Evolutionary conservation across 176 grass and related monocot species (phyloP).

Genomic region (Oryza glaberrima): DNA sequence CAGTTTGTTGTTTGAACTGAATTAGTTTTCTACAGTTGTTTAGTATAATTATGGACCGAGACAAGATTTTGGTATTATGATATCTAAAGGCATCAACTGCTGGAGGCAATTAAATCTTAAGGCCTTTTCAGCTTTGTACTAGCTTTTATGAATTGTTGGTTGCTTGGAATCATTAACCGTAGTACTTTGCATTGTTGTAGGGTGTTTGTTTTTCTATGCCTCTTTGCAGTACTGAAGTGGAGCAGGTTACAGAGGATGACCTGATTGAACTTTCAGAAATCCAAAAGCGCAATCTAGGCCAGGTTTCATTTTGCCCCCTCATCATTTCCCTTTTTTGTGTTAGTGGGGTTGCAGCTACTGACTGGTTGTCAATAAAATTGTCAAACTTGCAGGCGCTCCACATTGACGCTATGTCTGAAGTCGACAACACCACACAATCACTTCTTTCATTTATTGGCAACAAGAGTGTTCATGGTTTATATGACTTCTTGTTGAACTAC

Average conservation of each 20-base stretch:
- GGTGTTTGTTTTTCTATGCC: slow-evolving; percentile 82
- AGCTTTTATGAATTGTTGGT: neutral
- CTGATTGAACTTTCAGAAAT: slow-evolving; percentile 88
- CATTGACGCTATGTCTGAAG: slow-evolving; percentile 68
- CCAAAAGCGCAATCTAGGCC: slow-evolving; percentile 74
- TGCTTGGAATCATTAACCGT: slow-evolving; percentile 20
- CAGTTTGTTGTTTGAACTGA: slow-evolving; percentile 24
- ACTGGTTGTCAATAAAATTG: slow-evolving; percentile 1
- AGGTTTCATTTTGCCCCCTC: slow-evolving; percentile 57
- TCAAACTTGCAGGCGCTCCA: slow-evolving; percentile 60
- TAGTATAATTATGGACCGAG: neutral
- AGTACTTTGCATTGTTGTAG: slow-evolving; percentile 44
- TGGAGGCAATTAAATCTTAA: neutral
- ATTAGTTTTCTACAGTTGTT: neutral
- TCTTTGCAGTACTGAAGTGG: slow-evolving; percentile 73
- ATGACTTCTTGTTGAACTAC: slow-evolving; percentile 87
- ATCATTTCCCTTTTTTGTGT: slow-evolving; percentile 9
- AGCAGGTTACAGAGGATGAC: slow-evolving; percentile 80
- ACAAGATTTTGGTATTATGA: neutral
- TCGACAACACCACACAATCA: slow-evolving; percentile 81
- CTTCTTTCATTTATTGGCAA: slow-evolving; percentile 79
- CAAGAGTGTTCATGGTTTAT: slow-evolving; percentile 77
- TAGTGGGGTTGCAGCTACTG: neutral
- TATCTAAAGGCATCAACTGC: neutral
- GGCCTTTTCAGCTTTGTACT: neutral